phyloP scores from a whole-genome alignment of 352 stramenopile genomes.

The Pythium chondricola region DNA sequence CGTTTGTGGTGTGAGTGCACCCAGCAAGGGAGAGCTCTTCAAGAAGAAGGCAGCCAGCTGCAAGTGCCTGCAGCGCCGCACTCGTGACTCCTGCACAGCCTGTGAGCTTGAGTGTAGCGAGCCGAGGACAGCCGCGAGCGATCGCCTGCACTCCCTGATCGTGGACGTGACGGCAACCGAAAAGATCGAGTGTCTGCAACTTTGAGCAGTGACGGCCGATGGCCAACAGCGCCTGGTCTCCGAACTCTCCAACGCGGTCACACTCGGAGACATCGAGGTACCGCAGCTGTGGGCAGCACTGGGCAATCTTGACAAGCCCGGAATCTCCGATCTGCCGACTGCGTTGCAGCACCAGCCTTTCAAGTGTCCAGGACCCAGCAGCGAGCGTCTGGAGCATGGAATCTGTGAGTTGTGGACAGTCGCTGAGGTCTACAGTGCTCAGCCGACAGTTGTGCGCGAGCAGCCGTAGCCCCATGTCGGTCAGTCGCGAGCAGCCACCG shows the following conservation, averaged over 20 bases:
- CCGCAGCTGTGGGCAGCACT: slow-evolving; percentile 75
- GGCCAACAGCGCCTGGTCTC: slow-evolving; percentile 88
- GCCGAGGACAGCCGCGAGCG: slow-evolving; percentile 67
- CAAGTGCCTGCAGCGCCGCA: slow-evolving; percentile 63
- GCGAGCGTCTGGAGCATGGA: slow-evolving; percentile 77
- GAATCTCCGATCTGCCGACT: slow-evolving; percentile 78
- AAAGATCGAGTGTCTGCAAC: slow-evolving; percentile 77
- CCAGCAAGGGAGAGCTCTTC: slow-evolving; percentile 76
- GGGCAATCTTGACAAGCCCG: slow-evolving; percentile 82
- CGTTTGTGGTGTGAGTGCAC: slow-evolving; percentile 77
- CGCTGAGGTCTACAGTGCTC: slow-evolving; percentile 72
- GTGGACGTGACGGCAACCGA: slow-evolving; percentile 86
- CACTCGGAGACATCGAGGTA: slow-evolving; percentile 85
- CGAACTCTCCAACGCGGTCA: slow-evolving; percentile 85
- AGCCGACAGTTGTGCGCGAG: slow-evolving; percentile 86
- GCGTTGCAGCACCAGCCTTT: slow-evolving; percentile 76
- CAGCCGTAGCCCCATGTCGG: slow-evolving; percentile 84
- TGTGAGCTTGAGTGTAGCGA: slow-evolving; percentile 85
- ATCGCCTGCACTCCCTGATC: slow-evolving; percentile 74
- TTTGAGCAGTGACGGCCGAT: slow-evolving; percentile 77
- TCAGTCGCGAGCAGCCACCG: slow-evolving; percentile 69
- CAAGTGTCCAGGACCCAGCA: slow-evolving; percentile 80
- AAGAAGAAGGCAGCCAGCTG: slow-evolving; percentile 59
- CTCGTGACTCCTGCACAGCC: slow-evolving; percentile 82
- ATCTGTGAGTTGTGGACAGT: slow-evolving; percentile 85